A percentile compares a stretch with the other conserved stretches of the same genome.
phyloP scores from a whole-genome alignment of 2,329 filamentous ascomycete genomes.

The Xylaria sp. region DNA sequence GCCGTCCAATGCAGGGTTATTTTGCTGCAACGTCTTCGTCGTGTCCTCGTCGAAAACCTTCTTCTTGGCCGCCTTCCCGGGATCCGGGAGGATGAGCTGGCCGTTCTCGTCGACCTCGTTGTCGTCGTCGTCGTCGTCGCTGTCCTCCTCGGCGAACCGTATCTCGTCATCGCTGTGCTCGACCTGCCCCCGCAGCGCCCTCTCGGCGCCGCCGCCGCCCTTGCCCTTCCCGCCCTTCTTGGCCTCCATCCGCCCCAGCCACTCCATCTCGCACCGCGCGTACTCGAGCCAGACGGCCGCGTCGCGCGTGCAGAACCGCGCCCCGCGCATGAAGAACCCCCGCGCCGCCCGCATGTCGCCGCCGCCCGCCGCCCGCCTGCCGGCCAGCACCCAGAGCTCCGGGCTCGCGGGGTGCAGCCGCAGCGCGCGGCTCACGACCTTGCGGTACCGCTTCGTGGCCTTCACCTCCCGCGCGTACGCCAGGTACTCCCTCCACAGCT shows the following conservation, averaged over 20 bases:
- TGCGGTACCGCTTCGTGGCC: conserved; percentile 67
- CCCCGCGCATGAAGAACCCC: conserved; percentile 83
- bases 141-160: conserved; percentile 47
- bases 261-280: conserved; percentile 88
- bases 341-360: conserved; percentile 87
- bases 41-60: conserved; percentile 52
- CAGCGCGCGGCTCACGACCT: conserved; percentile 68
- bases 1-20: conserved; percentile 84
- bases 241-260: conserved; percentile 78
- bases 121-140: conserved; percentile 49
- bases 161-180: conserved; percentile 52
- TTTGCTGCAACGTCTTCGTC: conserved; percentile 59
- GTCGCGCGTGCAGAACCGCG: conserved; percentile 82
- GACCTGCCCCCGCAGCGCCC: conserved; percentile 58
- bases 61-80: conserved; percentile 42
- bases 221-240: conserved; percentile 59
- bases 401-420: conserved; percentile 83
- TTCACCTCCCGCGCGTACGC: conserved; percentile 74
- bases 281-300: conserved; percentile 85
- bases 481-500: conserved; percentile 89
- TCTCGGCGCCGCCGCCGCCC: conserved; percentile 46
- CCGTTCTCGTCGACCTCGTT: conserved; percentile 46
- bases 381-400: conserved; percentile 85
- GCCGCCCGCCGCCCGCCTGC: conserved; percentile 73
- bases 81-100: conserved; percentile 48